Evolutionary conservation across 371 early-diverging fungal species (phyloP), one percentile per base, ranked within the genome.

Genomic region (Mortierella sp.): DNA sequence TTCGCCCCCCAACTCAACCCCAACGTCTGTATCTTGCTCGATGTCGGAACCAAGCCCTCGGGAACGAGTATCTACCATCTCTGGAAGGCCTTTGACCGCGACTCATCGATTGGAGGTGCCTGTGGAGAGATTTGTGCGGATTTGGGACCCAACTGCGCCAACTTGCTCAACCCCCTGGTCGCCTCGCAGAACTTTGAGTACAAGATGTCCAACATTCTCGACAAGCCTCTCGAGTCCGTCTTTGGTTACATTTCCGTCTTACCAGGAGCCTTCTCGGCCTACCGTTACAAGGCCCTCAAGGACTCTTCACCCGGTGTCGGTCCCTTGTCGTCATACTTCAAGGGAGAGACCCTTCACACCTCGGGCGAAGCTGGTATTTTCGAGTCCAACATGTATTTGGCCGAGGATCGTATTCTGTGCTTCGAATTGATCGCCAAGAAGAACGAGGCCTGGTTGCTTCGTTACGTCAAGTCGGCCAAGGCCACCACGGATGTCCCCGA

Each of bases 181-280:
- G 99, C 98, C 4, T 94, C 97, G 14, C 99, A 98, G 87, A 97
- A 98, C 89, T 99, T 99, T 91, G 98, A 96, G 89, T 98, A 98
- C 92, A 98, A 98, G 87, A 97, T 98, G 95, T 95, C 96, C 80
- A 99, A 99, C 87, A 98, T 99, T 85, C 91, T 99, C 21, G 99
- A 99, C 91, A 99, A 99, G 90, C 98, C 98, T 2, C 91, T 99
- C 24, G 99, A 99, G 89, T 96, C 97, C 9, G 95, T 97, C 26
- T 97, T 97, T 91, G 99, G 99, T n/a, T 98, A 97, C 88, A 98
- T 99, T 86, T 96, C 97, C 1, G 99, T 99, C 74, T 91, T 98
- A 52, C 98, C 98, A 16, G 98, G 98, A 78, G 98, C 98, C n/a
- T 99, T 99, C 89, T 97, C 97, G 0, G 99, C 99, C 16, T 99